phyloP scores from a whole-genome alignment of 192 early-diverging fungal species.

The Borealophlyctis nickersoniae region DNA sequence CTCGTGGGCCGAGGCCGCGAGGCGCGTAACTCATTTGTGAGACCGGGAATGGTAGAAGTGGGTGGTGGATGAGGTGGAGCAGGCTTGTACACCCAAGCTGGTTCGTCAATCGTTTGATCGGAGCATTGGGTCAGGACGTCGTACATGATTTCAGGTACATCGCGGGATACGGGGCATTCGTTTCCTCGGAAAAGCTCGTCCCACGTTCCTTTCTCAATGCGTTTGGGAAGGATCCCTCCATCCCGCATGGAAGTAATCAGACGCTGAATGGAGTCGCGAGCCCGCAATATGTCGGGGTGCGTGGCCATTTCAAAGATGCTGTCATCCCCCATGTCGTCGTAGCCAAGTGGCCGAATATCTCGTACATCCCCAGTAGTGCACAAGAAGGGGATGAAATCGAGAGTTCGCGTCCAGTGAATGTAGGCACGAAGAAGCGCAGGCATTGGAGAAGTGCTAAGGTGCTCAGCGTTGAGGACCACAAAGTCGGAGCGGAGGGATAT shows the following conservation, averaged over 20 bases:
- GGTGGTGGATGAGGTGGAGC: too few relatives aligned
- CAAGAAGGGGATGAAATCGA: too few relatives aligned
- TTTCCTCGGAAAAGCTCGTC: background rate
- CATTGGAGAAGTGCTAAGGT: background rate
- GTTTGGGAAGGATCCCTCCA: background rate
- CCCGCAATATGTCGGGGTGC: conserved; percentile 5
- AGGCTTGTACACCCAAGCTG: too few relatives aligned
- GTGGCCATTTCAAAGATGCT: conserved; percentile 20
- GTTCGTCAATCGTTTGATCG: too few relatives aligned
- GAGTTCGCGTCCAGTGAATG: conserved; percentile 8
- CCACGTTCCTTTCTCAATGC: background rate
- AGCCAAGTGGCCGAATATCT: background rate
- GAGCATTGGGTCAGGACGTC: too few relatives aligned
- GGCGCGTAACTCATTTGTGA: too few relatives aligned
- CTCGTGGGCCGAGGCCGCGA: too few relatives aligned
- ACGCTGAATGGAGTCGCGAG: conserved; percentile 5
- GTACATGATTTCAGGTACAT: too few relatives aligned
- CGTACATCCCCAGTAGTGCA: too few relatives aligned
- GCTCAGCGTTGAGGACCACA: conserved; percentile 13
- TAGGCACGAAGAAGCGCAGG: conserved; percentile 11
- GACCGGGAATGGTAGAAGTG: too few relatives aligned
- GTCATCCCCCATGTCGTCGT: conserved; percentile 11
- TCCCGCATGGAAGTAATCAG: background rate
- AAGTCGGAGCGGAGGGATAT: conserved; percentile 21
- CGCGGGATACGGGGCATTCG: background rate